Percentiles rank a stretch among this genome's conserved stretches.
These are phyloP conservation scores for Ballota nigra DNA, from an alignment of 257 asterid species.

Conservation along the genomic window DNA sequence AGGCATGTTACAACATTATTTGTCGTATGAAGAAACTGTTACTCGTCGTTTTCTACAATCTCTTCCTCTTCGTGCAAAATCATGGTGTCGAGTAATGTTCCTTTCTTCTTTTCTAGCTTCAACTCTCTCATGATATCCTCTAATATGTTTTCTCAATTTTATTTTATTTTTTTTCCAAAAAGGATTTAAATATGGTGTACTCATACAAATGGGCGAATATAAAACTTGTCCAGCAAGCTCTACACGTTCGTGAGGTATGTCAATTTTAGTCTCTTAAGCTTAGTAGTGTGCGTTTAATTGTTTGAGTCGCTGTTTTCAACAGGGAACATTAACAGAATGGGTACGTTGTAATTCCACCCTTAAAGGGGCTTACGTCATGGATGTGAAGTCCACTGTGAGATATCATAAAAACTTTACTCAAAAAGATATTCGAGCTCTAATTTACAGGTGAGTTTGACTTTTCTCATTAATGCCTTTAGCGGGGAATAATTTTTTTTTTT, in stretches of 20 bases:
- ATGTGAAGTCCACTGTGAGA: not conserved
- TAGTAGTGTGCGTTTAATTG: no score
- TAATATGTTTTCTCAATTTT: no score
- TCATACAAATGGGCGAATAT: conserved; percentile 19
- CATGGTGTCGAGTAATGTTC: conserved; percentile 34
- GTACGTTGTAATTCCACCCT: conserved; percentile 21
- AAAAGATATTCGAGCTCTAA: conserved; percentile 12
- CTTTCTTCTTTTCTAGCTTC: no score
- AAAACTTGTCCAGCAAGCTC: conserved; percentile 29
- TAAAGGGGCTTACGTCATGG: not conserved
- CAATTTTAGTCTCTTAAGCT: not conserved
- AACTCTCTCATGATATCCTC: not conserved
- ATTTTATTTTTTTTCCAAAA: not conserved
- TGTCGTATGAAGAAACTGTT: conserved; percentile 5
- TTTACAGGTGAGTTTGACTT: conserved; percentile 12
- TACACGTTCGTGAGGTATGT: not conserved
- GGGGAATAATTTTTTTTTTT: no score
- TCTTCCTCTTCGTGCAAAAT: not conserved
- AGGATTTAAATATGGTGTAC: conserved; percentile 3
- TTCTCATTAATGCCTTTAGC: not conserved
- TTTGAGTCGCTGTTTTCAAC: not conserved
- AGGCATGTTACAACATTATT: not conserved
- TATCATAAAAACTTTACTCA: not conserved
- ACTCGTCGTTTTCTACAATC: not conserved
- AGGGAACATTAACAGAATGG: conserved; percentile 32